These are phyloP conservation scores for Chenopodium berlandieri DNA, from an alignment of 148 eudicot genomes.

Conservation along the genomic window DNA sequence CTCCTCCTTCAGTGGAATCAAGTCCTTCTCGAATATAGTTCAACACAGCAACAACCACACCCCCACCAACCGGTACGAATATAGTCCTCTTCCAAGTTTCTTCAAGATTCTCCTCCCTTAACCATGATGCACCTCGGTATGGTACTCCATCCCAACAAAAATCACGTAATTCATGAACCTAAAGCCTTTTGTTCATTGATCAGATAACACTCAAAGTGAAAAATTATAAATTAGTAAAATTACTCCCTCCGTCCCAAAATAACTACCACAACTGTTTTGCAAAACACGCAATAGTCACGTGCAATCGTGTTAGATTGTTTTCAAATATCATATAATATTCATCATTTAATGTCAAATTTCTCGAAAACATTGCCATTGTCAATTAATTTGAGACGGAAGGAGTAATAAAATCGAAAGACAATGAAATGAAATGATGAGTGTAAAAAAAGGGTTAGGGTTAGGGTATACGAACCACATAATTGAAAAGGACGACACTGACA, in stretches of 20 bases:
- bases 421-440: background rate
- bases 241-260: no score
- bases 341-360: no score
- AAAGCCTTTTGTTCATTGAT: background rate
- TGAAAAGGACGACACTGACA: conserved; percentile 66
- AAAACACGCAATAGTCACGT: no score
- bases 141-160: conserved; percentile 85
- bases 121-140: conserved; percentile 82
- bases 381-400: no score
- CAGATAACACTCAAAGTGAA: background rate
- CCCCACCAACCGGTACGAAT: conserved; percentile 79
- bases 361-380: no score
- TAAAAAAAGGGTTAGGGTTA: background rate
- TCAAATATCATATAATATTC: no score
- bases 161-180: conserved; percentile 91
- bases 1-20: conserved; percentile 37
- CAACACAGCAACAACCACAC: conserved; percentile 61
- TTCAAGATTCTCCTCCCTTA: conserved; percentile 68
- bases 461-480: conserved; percentile 40
- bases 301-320: no score
- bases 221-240: background rate
- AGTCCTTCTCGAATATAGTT: conserved; percentile 51
- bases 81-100: conserved; percentile 56
- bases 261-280: no score
- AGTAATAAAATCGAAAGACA: no score